Evolutionary conservation across 495 filamentous ascomycete species (phyloP), one percentile per base, ranked within the genome.

Genomic region (Cercophora newfieldiana): DNA sequence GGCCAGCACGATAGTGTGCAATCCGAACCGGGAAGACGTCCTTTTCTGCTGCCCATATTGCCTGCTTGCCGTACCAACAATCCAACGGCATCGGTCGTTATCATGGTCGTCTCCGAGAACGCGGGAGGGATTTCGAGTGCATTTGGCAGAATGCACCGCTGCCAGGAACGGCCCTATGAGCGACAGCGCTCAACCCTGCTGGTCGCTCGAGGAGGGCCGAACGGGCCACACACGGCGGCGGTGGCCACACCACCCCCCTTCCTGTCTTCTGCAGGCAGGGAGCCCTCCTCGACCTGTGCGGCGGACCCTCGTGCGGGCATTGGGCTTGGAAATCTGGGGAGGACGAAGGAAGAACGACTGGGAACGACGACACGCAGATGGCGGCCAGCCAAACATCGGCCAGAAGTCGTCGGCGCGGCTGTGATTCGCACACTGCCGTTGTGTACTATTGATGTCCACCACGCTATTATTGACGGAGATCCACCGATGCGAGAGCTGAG

Each of bases 91-190:
- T 44, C 37, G 37, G 50, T 53, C 50, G 50, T 53, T 53, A 53
- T 53, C 50, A 8, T 26, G 21, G 50, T 26, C 50, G 50, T 53
- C 50, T n/a, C 50, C 50, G 25, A 26, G 25, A 53, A 53, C 49
- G 37, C 47, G 30, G 61, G 61, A 55, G 53, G 44, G 29, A 30
- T 51, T 31, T 29, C 61, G 50, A 37, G 22, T 62, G 59, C 60
- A 67, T 58, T 44, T 67, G 59, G 65, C 65, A 67, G 29, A 58
- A 67, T 57, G 64, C 47, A 50, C 21, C 53, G 59, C 55, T 28
- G 63, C 58, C 69, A 60, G 66, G 63, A 53, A 71, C 69, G 63
- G 64, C 67, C 64, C 64, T 69, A 69, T 63, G 64, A 61, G 53
- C 50, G 53, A 51, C 59, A 26, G 28, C 33, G 60, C 29, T n/a